Conservation (phyloP, 371 early-diverging fungal species). For the Funneliformis caledonium region DNA sequence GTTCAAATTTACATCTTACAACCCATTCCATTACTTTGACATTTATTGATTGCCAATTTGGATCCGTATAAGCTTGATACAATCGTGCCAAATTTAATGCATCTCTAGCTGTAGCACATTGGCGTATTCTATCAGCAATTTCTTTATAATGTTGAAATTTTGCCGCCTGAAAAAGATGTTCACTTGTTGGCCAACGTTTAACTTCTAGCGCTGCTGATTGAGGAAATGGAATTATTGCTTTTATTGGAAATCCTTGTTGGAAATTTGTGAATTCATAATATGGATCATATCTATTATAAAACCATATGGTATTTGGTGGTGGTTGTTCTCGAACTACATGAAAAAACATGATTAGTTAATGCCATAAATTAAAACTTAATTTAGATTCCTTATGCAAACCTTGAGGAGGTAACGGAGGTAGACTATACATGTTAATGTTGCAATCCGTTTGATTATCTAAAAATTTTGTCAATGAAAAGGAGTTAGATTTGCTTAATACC, state of each 20-base stretch:
- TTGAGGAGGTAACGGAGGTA: not conserved
- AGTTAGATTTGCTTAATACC: no score
- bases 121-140: constrained; percentile 16
- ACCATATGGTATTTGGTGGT: constrained; percentile 34
- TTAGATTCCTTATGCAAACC: not conserved
- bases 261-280: constrained; percentile 39
- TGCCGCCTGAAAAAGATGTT: constrained; percentile 39
- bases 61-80: constrained; percentile 21
- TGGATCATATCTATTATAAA: constrained; percentile 38
- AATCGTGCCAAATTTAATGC: constrained; percentile 34
- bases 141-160: constrained; percentile 16
- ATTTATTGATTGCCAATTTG: constrained; percentile 37
- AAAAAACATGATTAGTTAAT: not conserved
- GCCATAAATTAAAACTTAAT: not conserved
- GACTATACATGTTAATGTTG: not conserved
- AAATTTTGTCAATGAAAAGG: no score
- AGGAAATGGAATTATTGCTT: not conserved
- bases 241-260: constrained; percentile 21
- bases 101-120: constrained; percentile 18
- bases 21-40: constrained; percentile 39
- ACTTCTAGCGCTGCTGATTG: not conserved
- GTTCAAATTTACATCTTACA: constrained; percentile 29
- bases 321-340: not conserved
- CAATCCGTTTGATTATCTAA: not conserved
- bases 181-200: constrained; percentile 36